Evolutionary conservation across 805 yeast genomes (phyloP).

Genomic region (Kuraishia ogatae): DNA sequence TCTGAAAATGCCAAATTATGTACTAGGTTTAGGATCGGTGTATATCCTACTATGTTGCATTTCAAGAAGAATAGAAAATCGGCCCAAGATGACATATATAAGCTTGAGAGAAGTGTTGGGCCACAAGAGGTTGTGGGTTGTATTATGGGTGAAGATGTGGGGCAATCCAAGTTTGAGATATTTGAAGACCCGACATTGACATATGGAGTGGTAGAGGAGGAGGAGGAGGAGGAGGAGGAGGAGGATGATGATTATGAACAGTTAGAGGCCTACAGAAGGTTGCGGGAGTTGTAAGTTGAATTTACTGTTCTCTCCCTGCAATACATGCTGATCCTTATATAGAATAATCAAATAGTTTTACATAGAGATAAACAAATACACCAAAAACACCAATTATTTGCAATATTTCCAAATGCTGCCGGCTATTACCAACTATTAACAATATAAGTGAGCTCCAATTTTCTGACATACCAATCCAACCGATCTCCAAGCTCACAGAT

Average conservation of each 20-base stretch:
- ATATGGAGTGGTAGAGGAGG: neutral
- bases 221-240: constrained; percentile 12
- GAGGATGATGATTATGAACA: constrained; percentile 17
- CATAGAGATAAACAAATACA: too few species aligned
- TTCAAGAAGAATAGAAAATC: constrained; percentile 11
- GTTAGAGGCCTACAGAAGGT: constrained; percentile 8
- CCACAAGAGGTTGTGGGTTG: constrained; percentile 17
- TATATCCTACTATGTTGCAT: constrained; percentile 22
- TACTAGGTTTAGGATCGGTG: constrained; percentile 16
- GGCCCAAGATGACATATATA: neutral
- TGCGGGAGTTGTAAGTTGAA: constrained; percentile 12
- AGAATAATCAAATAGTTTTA: too few species aligned
- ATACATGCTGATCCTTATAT: too few species aligned
- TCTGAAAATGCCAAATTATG: constrained; percentile 18
- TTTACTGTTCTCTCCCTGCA: too few species aligned
- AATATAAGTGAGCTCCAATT: too few species aligned
- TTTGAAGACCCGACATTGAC: constrained; percentile 11
- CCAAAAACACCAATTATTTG: too few species aligned
- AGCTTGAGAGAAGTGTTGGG: constrained; percentile 14
- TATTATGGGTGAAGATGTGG: constrained; percentile 22
- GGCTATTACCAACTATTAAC: too few species aligned
- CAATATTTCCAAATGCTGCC: too few species aligned
- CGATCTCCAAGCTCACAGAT: too few species aligned
- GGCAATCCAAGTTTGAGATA: constrained; percentile 12
- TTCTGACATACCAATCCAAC: too few species aligned